These are phyloP conservation scores for Penicillium sp. DNA, from an alignment of 2,329 filamentous ascomycete species.

Conservation along the genomic window DNA sequence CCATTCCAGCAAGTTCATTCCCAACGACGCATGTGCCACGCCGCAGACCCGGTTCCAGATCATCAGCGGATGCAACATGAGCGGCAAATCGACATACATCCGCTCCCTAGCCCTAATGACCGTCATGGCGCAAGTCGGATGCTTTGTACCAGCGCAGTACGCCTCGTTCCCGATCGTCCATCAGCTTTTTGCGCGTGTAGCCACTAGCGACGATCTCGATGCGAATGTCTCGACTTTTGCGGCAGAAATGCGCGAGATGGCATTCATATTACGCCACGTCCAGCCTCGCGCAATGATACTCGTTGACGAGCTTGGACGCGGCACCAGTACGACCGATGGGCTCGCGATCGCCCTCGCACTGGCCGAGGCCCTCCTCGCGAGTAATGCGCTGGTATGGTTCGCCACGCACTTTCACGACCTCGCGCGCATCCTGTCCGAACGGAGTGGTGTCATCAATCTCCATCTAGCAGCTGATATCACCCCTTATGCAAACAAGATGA, in stretches of 20 bases:
- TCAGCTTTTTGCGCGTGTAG: conserved; percentile 84
- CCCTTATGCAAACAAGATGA: conserved; percentile 63
- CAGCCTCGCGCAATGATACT: conserved; percentile 75
- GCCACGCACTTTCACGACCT: conserved; percentile 90
- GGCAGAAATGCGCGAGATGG: conserved; percentile 93
- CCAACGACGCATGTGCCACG: conserved; percentile 87
- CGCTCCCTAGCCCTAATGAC: conserved; percentile 78
- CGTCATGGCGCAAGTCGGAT: conserved; percentile 92
- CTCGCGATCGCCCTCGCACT: conserved; percentile 87
- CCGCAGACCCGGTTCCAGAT: conserved; percentile 84
- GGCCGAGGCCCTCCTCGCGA: conserved; percentile 82
- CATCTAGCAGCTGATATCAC: conserved; percentile 74
- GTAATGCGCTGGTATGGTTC: conserved; percentile 81
- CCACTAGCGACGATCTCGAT: conserved; percentile 84
- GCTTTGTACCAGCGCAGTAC: conserved; percentile 83
- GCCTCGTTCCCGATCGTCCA: conserved; percentile 78
- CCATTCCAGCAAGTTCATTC: conserved; percentile 69
- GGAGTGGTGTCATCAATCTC: conserved; percentile 77
- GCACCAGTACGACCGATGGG: conserved; percentile 86
- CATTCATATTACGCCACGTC: conserved; percentile 86
- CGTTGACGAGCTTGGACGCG: conserved; percentile 88
- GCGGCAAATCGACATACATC: conserved; percentile 95
- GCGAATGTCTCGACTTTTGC: conserved; percentile 93
- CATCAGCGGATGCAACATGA: conserved; percentile 97
- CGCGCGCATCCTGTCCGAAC: conserved; percentile 71